A percentile compares a stretch with the other conserved stretches of the same genome.
Conservation (phyloP, 1,284 basidiomycete genomes). For the Gomphus bonarii region DNA sequence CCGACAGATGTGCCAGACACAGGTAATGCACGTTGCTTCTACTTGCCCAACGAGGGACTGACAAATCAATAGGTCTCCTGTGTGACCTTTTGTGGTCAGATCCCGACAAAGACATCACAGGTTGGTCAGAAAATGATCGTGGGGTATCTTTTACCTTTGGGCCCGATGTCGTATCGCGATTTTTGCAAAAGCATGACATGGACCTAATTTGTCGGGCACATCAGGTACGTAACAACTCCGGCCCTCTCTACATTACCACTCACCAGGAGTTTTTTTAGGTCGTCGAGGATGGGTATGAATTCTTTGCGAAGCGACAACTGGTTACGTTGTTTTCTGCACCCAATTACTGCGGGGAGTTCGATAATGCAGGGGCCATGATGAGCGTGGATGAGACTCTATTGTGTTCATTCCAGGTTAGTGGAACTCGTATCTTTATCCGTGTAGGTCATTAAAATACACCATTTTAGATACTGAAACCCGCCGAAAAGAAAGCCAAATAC, state of each 20-base stretch:
- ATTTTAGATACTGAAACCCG: conserved; percentile 88
- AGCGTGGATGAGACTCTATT: conserved; percentile 96
- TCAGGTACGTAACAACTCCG: conserved; percentile 49
- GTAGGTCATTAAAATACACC: background rate
- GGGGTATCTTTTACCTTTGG: conserved; percentile 99
- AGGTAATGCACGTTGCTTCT: conserved; percentile 39
- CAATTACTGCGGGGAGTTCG: conserved; percentile 98
- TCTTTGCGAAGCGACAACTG: conserved; percentile 95
- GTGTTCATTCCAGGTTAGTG: conserved; percentile 90
- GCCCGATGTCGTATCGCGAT: conserved; percentile 94
- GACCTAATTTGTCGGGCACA: conserved; percentile 98
- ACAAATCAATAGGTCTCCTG: conserved; percentile 56
- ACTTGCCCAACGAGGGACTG: conserved; percentile 12
- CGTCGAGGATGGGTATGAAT: conserved; percentile 98
- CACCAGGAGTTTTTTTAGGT: conserved; percentile 42
- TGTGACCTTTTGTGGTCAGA: conserved; percentile 99
- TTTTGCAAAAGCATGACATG: conserved; percentile 99
- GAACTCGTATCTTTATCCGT: background rate
- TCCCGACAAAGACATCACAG: conserved; percentile 98
- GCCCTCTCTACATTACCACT: background rate
- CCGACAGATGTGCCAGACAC: conserved; percentile 99
- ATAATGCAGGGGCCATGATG: conserved; percentile 99
- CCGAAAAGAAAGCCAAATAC: conserved; percentile 97
- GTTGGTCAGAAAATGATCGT: conserved; percentile 98
- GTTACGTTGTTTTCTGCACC: conserved; percentile 97